These are phyloP conservation scores for Neonectria neomacrospora DNA, from an alignment of 2,329 filamentous ascomycete genomes.

Conservation along the genomic window DNA sequence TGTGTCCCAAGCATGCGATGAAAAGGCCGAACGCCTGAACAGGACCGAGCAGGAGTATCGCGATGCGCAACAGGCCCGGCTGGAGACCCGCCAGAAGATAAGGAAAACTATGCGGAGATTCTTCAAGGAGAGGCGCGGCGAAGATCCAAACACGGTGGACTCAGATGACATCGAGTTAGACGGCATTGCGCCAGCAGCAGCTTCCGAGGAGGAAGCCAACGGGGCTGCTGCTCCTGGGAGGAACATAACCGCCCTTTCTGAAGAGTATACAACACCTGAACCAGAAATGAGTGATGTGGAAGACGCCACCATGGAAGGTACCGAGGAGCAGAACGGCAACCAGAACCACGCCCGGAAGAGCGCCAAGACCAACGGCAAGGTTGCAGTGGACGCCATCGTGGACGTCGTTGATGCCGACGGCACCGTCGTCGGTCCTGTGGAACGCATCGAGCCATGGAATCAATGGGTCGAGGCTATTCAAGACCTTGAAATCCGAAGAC, in stretches of 20 bases:
- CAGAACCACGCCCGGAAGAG: background rate
- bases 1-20: conserved; percentile 46
- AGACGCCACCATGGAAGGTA: conserved; percentile 34
- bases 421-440: conserved; percentile 52
- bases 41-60: conserved; percentile 49
- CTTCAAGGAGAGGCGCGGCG: conserved; percentile 47
- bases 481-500: conserved; percentile 51
- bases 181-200: conserved; percentile 23
- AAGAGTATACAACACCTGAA: background rate
- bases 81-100: conserved; percentile 45
- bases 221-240: conserved; percentile 16
- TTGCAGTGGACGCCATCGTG: conserved; percentile 41
- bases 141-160: conserved; percentile 32
- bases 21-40: conserved; percentile 49
- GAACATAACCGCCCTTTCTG: background rate
- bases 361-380: background rate
- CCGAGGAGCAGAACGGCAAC: conserved; percentile 28
- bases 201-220: conserved; percentile 16
- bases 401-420: conserved; percentile 53
- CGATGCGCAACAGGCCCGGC: conserved; percentile 42
- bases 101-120: conserved; percentile 49
- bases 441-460: conserved; percentile 52
- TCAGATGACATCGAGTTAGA: conserved; percentile 32
- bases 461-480: conserved; percentile 54
- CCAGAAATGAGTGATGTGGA: conserved; percentile 18